Conservation (phyloP, 2,329 filamentous ascomycete genomes). For the Ploettnerulaceae sp. region DNA sequence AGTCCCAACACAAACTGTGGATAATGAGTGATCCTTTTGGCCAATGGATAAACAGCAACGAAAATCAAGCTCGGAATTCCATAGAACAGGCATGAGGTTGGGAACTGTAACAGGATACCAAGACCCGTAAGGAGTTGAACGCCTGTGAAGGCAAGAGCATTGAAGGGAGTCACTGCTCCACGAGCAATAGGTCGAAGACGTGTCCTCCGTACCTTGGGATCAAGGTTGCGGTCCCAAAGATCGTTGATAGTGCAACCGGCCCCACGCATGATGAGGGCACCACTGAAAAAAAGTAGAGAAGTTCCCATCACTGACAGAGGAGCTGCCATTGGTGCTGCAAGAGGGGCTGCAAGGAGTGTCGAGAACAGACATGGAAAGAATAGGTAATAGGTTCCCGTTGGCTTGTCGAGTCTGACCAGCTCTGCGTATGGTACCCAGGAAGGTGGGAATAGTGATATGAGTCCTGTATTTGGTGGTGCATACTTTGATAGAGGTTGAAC, state of each 20-base stretch:
- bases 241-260: slow-evolving; percentile 89
- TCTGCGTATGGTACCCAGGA: slow-evolving; percentile 78
- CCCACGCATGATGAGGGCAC: slow-evolving; percentile 79
- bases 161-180: slow-evolving; percentile 65
- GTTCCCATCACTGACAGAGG: slow-evolving; percentile 60
- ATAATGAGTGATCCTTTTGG: slow-evolving; percentile 83
- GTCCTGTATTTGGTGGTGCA: slow-evolving; percentile 62
- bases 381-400: slow-evolving; percentile 76
- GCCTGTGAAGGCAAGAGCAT: slow-evolving; percentile 71
- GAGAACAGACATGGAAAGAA: slow-evolving; percentile 84
- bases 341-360: slow-evolving; percentile 71
- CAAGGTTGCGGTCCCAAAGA: slow-evolving; percentile 82
- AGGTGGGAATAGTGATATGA: slow-evolving; percentile 64
- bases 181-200: slow-evolving; percentile 76
- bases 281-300: slow-evolving; percentile 65
- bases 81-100: slow-evolving; percentile 68
- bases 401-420: slow-evolving; percentile 75
- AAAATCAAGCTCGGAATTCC: slow-evolving; percentile 69
- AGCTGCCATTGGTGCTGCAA: slow-evolving; percentile 55
- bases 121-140: slow-evolving; percentile 69
- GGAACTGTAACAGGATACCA: slow-evolving; percentile 71
- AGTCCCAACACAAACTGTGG: slow-evolving; percentile 78
- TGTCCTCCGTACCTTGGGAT: slow-evolving; percentile 73
- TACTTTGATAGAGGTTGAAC: slow-evolving; percentile 40
- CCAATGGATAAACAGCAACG: slow-evolving; percentile 73